Evolutionary conservation across 192 early-diverging fungal species (phyloP), one percentile per base, ranked within the genome.

Genomic region (Backusella westeae): DNA sequence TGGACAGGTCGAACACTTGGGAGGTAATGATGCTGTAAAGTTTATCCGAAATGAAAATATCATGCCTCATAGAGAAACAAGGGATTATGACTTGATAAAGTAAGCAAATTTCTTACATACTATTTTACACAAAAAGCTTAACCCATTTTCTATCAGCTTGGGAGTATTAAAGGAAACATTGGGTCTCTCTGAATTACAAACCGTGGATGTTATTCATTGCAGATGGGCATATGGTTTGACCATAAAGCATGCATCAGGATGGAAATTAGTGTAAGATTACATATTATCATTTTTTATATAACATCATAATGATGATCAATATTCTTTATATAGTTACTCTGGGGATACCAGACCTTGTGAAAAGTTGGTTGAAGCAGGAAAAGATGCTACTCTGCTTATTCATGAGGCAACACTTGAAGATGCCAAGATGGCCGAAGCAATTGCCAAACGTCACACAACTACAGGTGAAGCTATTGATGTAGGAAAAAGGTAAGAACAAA

Each of bases 351-450:
- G 97, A 9, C 97, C 97, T 3, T 91, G 91, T 72, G 65, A 87
- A 29, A 88, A 84, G n/a, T 83, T 99, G 21, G 89, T 94, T 6
- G 59, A 86, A 4, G 87, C 89, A 34, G 97, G 93, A 2, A 80
- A 87, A 38, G 86, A 87, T 34, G 90, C 91, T 4, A 93, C 91
- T 2, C 75, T 99, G 0, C 81, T 99, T 46, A 85, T 99, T 70
- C 97, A 99, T 81, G 97, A 99, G 79, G 95, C 97, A 0, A 96
- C 96, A 8, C 87, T 98, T 63, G 90, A 95, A 26, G 91, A 94
- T 73, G 87, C 87, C 21, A 85, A 93, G 70, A 66, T 77, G 4
- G 81, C 86, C 19, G 92, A 96, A 63, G 97, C 97, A 3, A 75
- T 90, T 53, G 84, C 79, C 15, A 98, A 97, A 80, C 84, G 87